Evolutionary conservation across 2,329 filamentous ascomycete genomes (phyloP).

Genomic region (Apiospora phragmitis): DNA sequence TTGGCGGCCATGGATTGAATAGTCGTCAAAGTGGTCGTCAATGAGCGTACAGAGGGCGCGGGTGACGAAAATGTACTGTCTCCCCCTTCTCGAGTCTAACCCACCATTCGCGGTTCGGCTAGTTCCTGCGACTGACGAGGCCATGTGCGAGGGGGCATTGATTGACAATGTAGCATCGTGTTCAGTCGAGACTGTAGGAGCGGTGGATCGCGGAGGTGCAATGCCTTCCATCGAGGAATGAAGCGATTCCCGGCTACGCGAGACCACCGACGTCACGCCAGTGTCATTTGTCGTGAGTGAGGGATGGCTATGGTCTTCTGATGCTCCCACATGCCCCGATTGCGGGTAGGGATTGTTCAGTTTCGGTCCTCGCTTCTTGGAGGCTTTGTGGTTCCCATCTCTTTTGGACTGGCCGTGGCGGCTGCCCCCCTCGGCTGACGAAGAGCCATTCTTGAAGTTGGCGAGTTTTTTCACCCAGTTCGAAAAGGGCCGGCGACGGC

Average conservation of each 20-base stretch:
- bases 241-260: conserved; percentile 61
- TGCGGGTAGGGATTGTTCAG: conserved; percentile 93
- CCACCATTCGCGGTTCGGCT: conserved; percentile 68
- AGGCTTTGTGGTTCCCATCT: conserved; percentile 37
- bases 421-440: conserved; percentile 54
- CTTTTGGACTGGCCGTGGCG: conserved; percentile 42
- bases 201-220: conserved; percentile 65
- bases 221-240: conserved; percentile 61
- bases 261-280: conserved; percentile 49
- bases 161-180: conserved; percentile 75
- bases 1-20: conserved; percentile 67
- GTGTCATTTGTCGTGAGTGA: conserved; percentile 60
- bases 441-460: conserved; percentile 74
- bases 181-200: conserved; percentile 82
- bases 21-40: conserved; percentile 82
- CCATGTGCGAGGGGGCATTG: conserved; percentile 71
- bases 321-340: conserved; percentile 60
- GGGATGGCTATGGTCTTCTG: conserved; percentile 43
- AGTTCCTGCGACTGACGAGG: conserved; percentile 70
- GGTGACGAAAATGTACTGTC: conserved; percentile 81
- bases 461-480: conserved; percentile 94
- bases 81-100: conserved; percentile 67
- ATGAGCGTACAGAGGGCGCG: conserved; percentile 75
- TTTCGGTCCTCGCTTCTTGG: conserved; percentile 62
- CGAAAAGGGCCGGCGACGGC: conserved; percentile 82